Evolutionary conservation across 2,329 filamentous ascomycete species (phyloP).

Genomic region (Sclerotinia minor): DNA sequence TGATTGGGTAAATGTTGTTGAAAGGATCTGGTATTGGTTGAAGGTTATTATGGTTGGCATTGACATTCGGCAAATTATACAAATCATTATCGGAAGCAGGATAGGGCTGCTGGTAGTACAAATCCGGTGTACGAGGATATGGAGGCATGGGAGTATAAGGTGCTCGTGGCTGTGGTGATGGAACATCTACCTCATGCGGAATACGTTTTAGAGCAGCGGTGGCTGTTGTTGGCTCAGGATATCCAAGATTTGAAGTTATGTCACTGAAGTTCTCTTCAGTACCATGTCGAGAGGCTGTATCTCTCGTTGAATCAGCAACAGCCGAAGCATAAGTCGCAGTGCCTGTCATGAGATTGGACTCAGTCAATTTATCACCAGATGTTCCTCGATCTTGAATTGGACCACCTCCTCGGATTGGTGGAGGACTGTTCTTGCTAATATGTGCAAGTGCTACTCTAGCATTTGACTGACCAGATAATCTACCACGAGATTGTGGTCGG

Average conservation of each 20-base stretch:
- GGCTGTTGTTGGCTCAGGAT: constrained; percentile 24
- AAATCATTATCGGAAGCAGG: not conserved
- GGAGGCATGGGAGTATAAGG: constrained; percentile 26
- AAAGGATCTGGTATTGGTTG: constrained; percentile 22
- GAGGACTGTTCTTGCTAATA: constrained; percentile 46
- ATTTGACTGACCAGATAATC: constrained; percentile 40
- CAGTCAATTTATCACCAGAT: constrained; percentile 29
- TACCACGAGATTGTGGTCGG: constrained; percentile 32
- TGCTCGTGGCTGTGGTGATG: not conserved
- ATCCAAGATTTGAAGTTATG: constrained; percentile 26
- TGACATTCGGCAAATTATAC: constrained; percentile 10
- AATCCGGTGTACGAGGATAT: constrained; percentile 26
- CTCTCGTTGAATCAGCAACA: constrained; percentile 32
- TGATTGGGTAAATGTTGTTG: constrained; percentile 32
- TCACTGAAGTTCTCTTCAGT: constrained; percentile 24
- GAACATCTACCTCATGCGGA: constrained; percentile 11
- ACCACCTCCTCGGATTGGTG: constrained; percentile 39
- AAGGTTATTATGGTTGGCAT: constrained; percentile 15
- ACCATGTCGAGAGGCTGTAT: constrained; percentile 29
- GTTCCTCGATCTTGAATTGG: constrained; percentile 36
- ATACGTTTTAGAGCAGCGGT: constrained; percentile 17
- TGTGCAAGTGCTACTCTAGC: constrained; percentile 48
- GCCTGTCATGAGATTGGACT: constrained; percentile 32
- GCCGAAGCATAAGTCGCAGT: constrained; percentile 42
- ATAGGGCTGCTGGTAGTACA: constrained; percentile 18